phyloP scores from a whole-genome alignment of 140 eudicot species.

The Anethum foeniculum region DNA sequence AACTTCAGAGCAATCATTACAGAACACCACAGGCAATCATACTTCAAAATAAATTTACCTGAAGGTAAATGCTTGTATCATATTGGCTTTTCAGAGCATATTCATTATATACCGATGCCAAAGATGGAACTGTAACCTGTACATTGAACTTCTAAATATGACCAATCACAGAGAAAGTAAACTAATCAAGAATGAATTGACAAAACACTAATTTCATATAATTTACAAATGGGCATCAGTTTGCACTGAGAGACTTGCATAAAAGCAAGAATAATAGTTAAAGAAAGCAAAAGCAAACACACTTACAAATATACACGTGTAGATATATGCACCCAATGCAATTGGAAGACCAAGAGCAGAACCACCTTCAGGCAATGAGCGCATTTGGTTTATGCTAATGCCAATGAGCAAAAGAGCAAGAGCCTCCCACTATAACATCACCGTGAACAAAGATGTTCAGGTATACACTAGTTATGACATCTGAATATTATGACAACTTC shows the following conservation, averaged over 20 bases:
- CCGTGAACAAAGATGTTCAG: not conserved
- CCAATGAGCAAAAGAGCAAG: conserved; percentile 95
- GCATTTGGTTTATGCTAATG: conserved; percentile 80
- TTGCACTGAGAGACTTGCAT: conserved; percentile 9
- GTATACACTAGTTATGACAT: not conserved
- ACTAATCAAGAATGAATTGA: not conserved
- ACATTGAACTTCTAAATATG: conserved; percentile 27
- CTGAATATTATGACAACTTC: not conserved
- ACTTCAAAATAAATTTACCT: conserved; percentile 36
- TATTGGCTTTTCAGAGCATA: conserved; percentile 97
- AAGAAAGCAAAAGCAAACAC: not conserved
- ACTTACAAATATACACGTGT: conserved; percentile 86
- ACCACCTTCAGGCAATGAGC: conserved; percentile 77
- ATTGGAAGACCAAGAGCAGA: conserved; percentile 80
- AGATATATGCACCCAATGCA: conserved; percentile 79
- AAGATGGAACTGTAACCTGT: conserved; percentile 94
- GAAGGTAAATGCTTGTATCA: conserved; percentile 97
- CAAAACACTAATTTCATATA: conserved; percentile 8
- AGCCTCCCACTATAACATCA: conserved; percentile 85
- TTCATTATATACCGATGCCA: conserved; percentile 96
- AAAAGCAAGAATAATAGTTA: not conserved
- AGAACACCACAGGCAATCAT: not conserved
- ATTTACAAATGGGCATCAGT: conserved; percentile 17
- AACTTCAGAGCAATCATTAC: not conserved
- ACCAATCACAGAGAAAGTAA: conserved; percentile 3